Evolutionary conservation across 148 eudicot species (phyloP), one percentile per base, ranked within the genome.

Genomic region (Bassia scoparia): DNA sequence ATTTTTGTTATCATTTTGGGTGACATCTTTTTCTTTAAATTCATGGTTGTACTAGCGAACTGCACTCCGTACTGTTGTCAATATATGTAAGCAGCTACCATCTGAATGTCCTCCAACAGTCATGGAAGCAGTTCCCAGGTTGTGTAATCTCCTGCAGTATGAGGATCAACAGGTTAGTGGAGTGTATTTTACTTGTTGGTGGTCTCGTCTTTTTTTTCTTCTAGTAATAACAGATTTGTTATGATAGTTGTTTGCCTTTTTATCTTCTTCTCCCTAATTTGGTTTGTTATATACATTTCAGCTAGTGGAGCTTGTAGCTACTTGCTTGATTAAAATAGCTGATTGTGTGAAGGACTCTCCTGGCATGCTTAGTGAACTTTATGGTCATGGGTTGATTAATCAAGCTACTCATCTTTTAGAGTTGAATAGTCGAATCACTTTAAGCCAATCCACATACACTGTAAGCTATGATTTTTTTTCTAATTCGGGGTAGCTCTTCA

Each of bases 281-380:
- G 31, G 68, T 68, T 69, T 74, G 10, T 38, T 53, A 50, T 41
- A 37, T 73, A 34, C 69, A 69, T 50, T 73, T 76, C 81, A 95
- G 98, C 91, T 95, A 79, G 98, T 95, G 65, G 98, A 95, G 81
- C 88, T 87, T 77, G 97, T 84, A 66, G 92, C 84, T 29, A 85
- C 88, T 68, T 89, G 93, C 84, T 78, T 94, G 84, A 88, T 91
- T 63, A 89, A 79, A 81, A 87, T 94, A 70, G 88, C 76, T 12
- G 92, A 94, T 75, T 78, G 85, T 71, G 88, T 83, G 49, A 79
- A 78, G 69, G 75, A 80, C 71, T 85, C 89, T 74, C 70, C 95
- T 70, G 91, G 83, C 60, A 77, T 80, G 89, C 74, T 94, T 77
- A 85, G 77, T 68, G 87, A 90, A 73, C 86, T 94, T 65, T 88